A percentile compares a stretch with the other conserved stretches of the same genome.
Conservation (phyloP, 129 eudicot species). For the Pulicaria dysenterica region DNA sequence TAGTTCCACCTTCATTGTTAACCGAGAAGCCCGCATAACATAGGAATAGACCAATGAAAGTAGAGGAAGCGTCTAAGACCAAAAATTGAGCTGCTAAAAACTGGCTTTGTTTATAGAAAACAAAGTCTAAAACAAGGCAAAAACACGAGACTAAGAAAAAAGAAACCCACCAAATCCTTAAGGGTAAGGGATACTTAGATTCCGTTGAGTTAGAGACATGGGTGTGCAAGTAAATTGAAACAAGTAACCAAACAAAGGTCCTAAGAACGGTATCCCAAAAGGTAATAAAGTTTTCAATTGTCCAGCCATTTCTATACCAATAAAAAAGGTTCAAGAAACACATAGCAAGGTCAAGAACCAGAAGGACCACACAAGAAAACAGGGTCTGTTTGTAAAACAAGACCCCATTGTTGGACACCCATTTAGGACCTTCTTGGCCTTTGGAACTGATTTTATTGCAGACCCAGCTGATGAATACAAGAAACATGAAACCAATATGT, state of each 20-base stretch:
- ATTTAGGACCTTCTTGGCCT: constrained; percentile 25
- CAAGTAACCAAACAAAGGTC: constrained; percentile 51
- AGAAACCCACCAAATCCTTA: constrained; percentile 66
- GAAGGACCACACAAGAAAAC: constrained; percentile 44
- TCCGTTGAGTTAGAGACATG: constrained; percentile 30
- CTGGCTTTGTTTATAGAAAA: constrained; percentile 28
- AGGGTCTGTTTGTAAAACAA: constrained; percentile 41
- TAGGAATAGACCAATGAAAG: constrained; percentile 41
- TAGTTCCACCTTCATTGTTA: constrained; percentile 24
- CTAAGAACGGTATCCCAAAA: constrained; percentile 41
- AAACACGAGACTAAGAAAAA: constrained; percentile 48
- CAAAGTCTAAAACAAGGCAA: constrained; percentile 45
- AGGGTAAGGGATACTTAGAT: constrained; percentile 43
- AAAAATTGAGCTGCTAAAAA: constrained; percentile 34
- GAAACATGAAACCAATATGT: constrained; percentile 43
- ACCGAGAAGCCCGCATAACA: constrained; percentile 45
- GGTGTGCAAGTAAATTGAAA: constrained; percentile 47
- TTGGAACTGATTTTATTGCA: constrained; percentile 20
- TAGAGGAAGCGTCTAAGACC: constrained; percentile 56
- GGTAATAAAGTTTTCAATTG: constrained; percentile 45
- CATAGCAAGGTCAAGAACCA: constrained; percentile 43
- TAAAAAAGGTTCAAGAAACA: constrained; percentile 48
- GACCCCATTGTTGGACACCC: constrained; percentile 12
- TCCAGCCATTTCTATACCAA: constrained; percentile 60
- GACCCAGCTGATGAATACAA: constrained; percentile 40